These are phyloP conservation scores for Waltiozyma sp. DNA, from an alignment of 1,139 yeast species.

Conservation along the genomic window DNA sequence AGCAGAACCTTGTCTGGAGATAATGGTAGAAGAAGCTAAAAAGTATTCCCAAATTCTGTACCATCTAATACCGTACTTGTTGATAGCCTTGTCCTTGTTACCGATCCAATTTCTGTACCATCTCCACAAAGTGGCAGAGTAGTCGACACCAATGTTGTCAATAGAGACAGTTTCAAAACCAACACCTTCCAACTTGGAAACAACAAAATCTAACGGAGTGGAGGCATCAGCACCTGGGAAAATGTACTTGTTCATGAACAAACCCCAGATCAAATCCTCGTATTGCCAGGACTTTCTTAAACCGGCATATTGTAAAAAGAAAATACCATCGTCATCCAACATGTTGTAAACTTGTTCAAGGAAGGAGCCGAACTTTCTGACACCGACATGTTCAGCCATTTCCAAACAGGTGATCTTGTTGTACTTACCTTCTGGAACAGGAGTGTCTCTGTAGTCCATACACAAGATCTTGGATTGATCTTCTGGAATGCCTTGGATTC, in stretches of 20 bases:
- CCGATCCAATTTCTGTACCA: slow-evolving; percentile 95
- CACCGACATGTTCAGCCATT: slow-evolving; percentile 96
- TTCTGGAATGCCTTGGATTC: slow-evolving; percentile 53
- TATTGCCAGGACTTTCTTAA: slow-evolving; percentile 90
- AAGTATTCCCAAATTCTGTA: slow-evolving; percentile 91
- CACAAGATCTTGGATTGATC: slow-evolving; percentile 73
- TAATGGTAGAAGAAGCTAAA: slow-evolving; percentile 70
- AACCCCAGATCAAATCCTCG: slow-evolving; percentile 89
- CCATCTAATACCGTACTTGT: slow-evolving; percentile 85
- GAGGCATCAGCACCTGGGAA: slow-evolving; percentile 98
- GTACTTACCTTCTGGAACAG: slow-evolving; percentile 63
- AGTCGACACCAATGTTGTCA: slow-evolving; percentile 88
- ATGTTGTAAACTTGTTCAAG: slow-evolving; percentile 72
- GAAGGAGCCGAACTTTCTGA: slow-evolving; percentile 69
- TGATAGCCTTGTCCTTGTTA: slow-evolving; percentile 64
- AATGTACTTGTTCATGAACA: slow-evolving; percentile 91
- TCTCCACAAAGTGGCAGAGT: slow-evolving; percentile 85
- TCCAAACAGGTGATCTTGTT: slow-evolving; percentile 86
- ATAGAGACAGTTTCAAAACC: slow-evolving; percentile 80
- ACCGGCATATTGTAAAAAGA: slow-evolving; percentile 85
- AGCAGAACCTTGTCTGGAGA: slow-evolving; percentile 90
- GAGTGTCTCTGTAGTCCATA: slow-evolving; percentile 86
- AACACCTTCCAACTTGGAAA: slow-evolving; percentile 64
- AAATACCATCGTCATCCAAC: slow-evolving; percentile 85
- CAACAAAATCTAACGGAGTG: slow-evolving; percentile 80